These are phyloP conservation scores for Penicillium chermesinum DNA, from an alignment of 495 filamentous ascomycete species.

Conservation along the genomic window DNA sequence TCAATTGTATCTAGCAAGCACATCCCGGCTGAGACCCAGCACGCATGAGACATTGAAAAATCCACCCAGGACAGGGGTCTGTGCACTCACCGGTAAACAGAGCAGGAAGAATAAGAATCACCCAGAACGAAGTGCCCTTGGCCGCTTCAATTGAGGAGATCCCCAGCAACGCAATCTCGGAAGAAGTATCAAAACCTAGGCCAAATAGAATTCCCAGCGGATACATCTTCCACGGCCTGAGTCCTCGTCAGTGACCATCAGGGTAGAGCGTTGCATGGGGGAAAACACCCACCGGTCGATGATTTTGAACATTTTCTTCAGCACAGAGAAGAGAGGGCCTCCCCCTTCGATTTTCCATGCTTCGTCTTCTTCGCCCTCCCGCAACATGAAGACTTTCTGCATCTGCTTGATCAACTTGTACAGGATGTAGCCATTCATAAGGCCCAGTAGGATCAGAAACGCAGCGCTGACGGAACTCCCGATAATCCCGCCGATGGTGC, in stretches of 20 bases:
- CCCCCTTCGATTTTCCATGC: slow-evolving; percentile 68
- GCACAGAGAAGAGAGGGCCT: slow-evolving; percentile 65
- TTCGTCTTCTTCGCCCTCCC: slow-evolving; percentile 50
- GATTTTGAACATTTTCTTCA: slow-evolving; percentile 72
- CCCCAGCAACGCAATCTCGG: slow-evolving; percentile 86
- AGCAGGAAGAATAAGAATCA: slow-evolving; percentile 87
- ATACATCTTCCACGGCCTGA: slow-evolving; percentile 92
- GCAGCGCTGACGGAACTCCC: slow-evolving; percentile 72
- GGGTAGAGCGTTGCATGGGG: not conserved
- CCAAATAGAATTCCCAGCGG: slow-evolving; percentile 87
- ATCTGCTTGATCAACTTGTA: slow-evolving; percentile 67
- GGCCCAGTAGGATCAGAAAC: slow-evolving; percentile 77
- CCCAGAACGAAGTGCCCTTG: slow-evolving; percentile 83
- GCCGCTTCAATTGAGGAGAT: slow-evolving; percentile 83
- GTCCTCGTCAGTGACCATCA: not conserved
- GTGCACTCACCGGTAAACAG: slow-evolving; percentile 71
- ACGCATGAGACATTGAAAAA: not conserved
- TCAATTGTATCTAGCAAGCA: slow-evolving; percentile 86
- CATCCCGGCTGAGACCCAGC: slow-evolving; percentile 62
- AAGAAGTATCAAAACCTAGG: slow-evolving; percentile 92
- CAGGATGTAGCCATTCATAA: slow-evolving; percentile 80
- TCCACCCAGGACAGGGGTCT: not conserved
- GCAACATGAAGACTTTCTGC: slow-evolving; percentile 49
- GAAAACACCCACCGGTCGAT: slow-evolving; percentile 58
- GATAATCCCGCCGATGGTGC: slow-evolving; percentile 79